These are phyloP conservation scores for Coniochaeta sp. DNA, from an alignment of 2,329 filamentous ascomycete genomes.

Conservation along the genomic window DNA sequence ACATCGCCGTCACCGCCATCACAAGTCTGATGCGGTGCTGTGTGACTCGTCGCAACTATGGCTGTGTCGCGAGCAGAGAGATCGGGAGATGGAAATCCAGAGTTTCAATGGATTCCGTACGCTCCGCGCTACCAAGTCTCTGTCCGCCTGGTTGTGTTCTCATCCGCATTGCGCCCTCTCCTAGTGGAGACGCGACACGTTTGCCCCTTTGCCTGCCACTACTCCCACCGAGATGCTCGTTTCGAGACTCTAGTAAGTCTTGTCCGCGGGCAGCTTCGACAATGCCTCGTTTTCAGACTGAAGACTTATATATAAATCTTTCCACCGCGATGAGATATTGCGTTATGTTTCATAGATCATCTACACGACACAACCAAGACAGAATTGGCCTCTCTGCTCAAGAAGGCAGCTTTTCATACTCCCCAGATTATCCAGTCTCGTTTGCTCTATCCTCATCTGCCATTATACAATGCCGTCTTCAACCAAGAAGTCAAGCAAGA, in stretches of 20 bases:
- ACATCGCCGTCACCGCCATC: not conserved
- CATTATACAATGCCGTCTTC: not conserved
- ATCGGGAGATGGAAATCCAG: not conserved
- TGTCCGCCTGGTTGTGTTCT: not conserved
- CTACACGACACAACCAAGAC: not conserved
- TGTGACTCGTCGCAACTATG: not conserved
- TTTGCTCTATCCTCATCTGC: not conserved
- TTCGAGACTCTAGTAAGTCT: not conserved
- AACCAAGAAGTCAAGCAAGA: not conserved
- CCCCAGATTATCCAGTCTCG: not conserved
- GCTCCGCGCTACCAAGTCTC: not conserved
- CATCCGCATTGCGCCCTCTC: not conserved
- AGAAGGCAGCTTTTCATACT: not conserved
- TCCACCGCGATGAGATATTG: not conserved
- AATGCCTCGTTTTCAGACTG: not conserved
- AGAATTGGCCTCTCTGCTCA: not conserved
- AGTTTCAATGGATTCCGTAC: not conserved
- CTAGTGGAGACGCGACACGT: not conserved
- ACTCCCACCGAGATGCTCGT: not conserved
- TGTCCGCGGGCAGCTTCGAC: not conserved
- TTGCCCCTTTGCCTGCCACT: not conserved
- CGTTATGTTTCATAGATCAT: not conserved
- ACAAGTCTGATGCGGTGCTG: not conserved
- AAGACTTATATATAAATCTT: not conserved
- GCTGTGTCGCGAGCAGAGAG: not conserved